A percentile compares a stretch with the other conserved stretches of the same genome.
Conservation (phyloP, 805 yeast genomes). For the Cyberlindnera americana region DNA sequence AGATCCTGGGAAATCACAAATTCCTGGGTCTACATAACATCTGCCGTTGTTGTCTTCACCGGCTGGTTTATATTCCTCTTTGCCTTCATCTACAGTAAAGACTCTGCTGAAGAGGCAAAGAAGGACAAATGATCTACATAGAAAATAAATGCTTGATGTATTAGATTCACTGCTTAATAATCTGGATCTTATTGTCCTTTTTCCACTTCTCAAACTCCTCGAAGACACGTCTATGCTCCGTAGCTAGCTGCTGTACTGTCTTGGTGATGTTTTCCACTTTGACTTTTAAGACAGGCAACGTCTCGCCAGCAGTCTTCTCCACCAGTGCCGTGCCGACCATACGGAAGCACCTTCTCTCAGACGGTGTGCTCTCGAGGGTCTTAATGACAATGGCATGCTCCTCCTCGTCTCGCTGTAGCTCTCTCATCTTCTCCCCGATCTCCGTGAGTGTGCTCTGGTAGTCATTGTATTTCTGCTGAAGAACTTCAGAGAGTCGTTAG, state of each 20-base stretch:
- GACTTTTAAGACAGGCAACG: slow-evolving; percentile 54
- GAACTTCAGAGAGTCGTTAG: slow-evolving; percentile 8
- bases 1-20: slow-evolving; percentile 92
- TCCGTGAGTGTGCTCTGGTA: slow-evolving; percentile 48
- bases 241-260: slow-evolving; percentile 32
- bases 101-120: slow-evolving; percentile 16
- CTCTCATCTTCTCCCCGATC: slow-evolving; percentile 42
- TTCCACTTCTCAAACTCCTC: slow-evolving; percentile 45
- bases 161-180: slow-evolving; percentile 26
- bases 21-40: slow-evolving; percentile 84
- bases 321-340: slow-evolving; percentile 94
- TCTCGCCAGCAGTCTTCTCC: slow-evolving; percentile 78
- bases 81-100: slow-evolving; percentile 41
- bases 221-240: slow-evolving; percentile 32
- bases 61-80: slow-evolving; percentile 80
- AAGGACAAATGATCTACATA: slow-evolving; percentile 18
- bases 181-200: slow-evolving; percentile 30
- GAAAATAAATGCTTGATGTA: neutral
- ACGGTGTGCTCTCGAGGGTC: slow-evolving; percentile 49
- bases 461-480: slow-evolving; percentile 49
- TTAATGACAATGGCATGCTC: slow-evolving; percentile 53
- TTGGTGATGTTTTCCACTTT: slow-evolving; percentile 47
- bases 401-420: slow-evolving; percentile 46
- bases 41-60: slow-evolving; percentile 62
- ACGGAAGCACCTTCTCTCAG: slow-evolving; percentile 75